A percentile compares a stretch with the other conserved stretches of the same genome.
phyloP scores from a whole-genome alignment of 1,284 basidiomycete genomes.

The Heterobasidion annosum region DNA sequence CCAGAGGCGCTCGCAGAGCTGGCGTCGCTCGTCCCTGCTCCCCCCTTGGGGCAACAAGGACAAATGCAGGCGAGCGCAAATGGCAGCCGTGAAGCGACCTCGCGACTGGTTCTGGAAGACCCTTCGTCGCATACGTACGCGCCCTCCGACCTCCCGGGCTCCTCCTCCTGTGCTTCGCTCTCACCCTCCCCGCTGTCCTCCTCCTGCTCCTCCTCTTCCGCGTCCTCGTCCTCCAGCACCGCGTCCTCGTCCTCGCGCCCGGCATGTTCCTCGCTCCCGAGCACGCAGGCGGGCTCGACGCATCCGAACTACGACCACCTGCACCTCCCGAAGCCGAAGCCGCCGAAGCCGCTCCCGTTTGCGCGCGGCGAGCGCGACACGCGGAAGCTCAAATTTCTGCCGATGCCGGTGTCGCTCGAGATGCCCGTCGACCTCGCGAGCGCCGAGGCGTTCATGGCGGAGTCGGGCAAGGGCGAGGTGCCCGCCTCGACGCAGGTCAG shows the following conservation, averaged over 20 bases:
- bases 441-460: slow-evolving; percentile 7
- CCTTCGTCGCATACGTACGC: background rate
- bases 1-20: slow-evolving; percentile 49
- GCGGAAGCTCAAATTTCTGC: slow-evolving; percentile 39
- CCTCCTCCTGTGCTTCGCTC: background rate
- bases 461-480: slow-evolving; percentile 19
- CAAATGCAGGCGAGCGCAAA: slow-evolving; percentile 7
- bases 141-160: background rate
- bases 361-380: slow-evolving; percentile 36
- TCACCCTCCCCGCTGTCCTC: background rate
- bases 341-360: slow-evolving; percentile 38
- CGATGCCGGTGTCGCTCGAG: slow-evolving; percentile 33
- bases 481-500: slow-evolving; percentile 16
- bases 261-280: background rate
- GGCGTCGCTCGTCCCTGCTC: slow-evolving; percentile 26
- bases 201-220: slow-evolving; percentile 11
- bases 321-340: slow-evolving; percentile 26
- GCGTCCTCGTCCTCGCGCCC: slow-evolving; percentile 18
- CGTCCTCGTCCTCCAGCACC: slow-evolving; percentile 14
- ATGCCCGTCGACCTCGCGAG: slow-evolving; percentile 20
- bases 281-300: slow-evolving; percentile 4
- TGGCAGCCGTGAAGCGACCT: slow-evolving; percentile 4
- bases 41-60: background rate
- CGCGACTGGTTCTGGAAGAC: slow-evolving; percentile 6
- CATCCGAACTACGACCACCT: slow-evolving; percentile 8